Base-by-base conservation (phyloP, 106 monocot genomes). In the Ottelia alismoides region DNA sequence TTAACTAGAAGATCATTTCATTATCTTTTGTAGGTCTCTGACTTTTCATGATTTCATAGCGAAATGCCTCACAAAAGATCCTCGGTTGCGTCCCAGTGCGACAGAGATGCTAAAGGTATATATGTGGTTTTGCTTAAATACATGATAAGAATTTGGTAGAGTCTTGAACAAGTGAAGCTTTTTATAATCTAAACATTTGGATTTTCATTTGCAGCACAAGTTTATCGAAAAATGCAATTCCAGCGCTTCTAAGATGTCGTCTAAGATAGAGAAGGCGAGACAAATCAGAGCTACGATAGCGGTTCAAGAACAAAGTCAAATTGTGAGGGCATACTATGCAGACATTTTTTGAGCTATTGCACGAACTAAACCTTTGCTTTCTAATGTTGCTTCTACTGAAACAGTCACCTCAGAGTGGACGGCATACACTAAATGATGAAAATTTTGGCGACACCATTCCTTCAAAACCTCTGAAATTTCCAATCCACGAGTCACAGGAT, bases 31-130 rank as follows among this genome's bases (percentile, higher is more conserved):
- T n/a, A 96, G 94, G 94, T 96, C 88, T 58, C 62, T 96, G 29
- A 66, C 88, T 69, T 96, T 96, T 57, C 94, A 96, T 77, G 88
- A 96, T 81, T 96, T 96, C 70, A 74, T 96, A 51, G 94, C 94
- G 0, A 88, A 88, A 60, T 96, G 94, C 68, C 76, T 96, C 64
- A 96, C 94, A 59, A 96, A 96, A 72, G 94, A 96, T 72, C 81
- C 94, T 51, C 70, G 94, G 4, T 27, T 73, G 57, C 81, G 94
- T 20, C 94, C 94, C 66, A 27, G 76, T 58, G 94, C 94, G 26
- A 53, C 73, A 21, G 94, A 96, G 67, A 78, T 96, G 94, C 59
- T 96, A 20, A 96, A 88, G 88, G 94, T 88, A n/a, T n/a, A n/a
- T n/a, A n/a, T n/a, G n/a, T n/a, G n/a, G n/a, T n/a, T n/a, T n/a